Conservation (phyloP, 2,329 filamentous ascomycete species). For the Zasmidium angulare region DNA sequence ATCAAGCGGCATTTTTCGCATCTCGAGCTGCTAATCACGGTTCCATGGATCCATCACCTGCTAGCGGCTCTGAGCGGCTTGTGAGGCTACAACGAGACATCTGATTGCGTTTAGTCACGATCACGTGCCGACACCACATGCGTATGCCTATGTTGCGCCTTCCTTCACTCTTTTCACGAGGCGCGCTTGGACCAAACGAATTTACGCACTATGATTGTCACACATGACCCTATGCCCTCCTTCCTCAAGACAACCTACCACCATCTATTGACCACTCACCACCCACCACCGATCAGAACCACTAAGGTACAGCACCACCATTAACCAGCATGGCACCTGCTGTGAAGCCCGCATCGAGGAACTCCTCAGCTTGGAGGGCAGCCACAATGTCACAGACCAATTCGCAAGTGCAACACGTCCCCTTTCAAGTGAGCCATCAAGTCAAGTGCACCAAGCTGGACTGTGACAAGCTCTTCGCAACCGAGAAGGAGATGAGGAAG, state of each 20-base stretch:
- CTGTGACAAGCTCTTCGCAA: slow-evolving; percentile 50
- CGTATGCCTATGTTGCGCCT: too few species aligned
- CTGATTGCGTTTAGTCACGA: too few species aligned
- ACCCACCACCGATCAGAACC: background rate
- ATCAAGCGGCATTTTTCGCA: too few species aligned
- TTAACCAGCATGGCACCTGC: background rate
- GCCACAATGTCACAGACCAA: background rate
- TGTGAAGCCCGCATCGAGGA: background rate
- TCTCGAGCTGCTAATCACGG: too few species aligned
- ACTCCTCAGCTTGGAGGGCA: background rate
- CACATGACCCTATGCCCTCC: too few species aligned
- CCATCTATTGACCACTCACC: background rate
- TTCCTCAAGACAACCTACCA: background rate
- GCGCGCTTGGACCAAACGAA: too few species aligned
- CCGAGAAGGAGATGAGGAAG: slow-evolving; percentile 45
- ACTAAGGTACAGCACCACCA: background rate
- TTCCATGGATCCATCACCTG: too few species aligned
- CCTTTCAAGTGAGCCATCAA: slow-evolving; percentile 14
- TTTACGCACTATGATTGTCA: too few species aligned
- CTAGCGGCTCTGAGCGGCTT: too few species aligned
- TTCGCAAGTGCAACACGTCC: background rate
- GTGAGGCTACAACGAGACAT: too few species aligned
- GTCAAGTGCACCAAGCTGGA: slow-evolving; percentile 45
- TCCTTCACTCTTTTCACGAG: too few species aligned
- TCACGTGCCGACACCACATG: too few species aligned